Evolutionary conservation across 345 rosid genomes (phyloP), one percentile per base, ranked within the genome.

Genomic region (Boechera retrofracta): DNA sequence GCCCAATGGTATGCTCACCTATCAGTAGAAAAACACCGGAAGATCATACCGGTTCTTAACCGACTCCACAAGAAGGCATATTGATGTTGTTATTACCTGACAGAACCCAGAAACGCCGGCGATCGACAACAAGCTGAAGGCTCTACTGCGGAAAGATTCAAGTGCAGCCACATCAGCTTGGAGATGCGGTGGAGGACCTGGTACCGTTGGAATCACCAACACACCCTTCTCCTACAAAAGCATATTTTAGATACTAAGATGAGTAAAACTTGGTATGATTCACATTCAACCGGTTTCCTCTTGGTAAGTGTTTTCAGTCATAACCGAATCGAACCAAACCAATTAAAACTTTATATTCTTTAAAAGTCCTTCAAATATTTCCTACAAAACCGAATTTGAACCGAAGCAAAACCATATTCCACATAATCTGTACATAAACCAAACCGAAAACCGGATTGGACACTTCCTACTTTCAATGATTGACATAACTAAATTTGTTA

Each of bases 1-100:
- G 86, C 93, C 94, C 47, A 91, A 71, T 0, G 97, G 96, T 67
- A 94, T 82, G 64, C 80, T 91, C 65, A 89, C 97, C 97, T 92
- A 85, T 33, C 32, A 33, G 4, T 10, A 16, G 39, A 52, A 35
- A 69, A 39, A 39, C 13, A 39, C 7, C 1, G 44, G 13, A 44
- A 33, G 5, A 42, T 51, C 29, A 59, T 9, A 57, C 16, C 21
- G 39, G 51, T 69, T 57, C 68, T 41, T 16, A 59, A 79, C 70
- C 26, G 3, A 13, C 8, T 32, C 32, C 31, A 71, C 56, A 51
- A 28, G 44, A 36, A 39, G 48, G 16, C 1, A 16, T 38, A 1
- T 64, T 42, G 42, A 59, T 44, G 4, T 66, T 51, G 39, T 62
- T 39, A n/a, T 63, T 41, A 87, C 97, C 97, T 90, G 98, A 80